Evolutionary conservation across 225 moss, liverwort and hornwort genomes (phyloP).

Genomic region (Sphagnum tenellum): DNA sequence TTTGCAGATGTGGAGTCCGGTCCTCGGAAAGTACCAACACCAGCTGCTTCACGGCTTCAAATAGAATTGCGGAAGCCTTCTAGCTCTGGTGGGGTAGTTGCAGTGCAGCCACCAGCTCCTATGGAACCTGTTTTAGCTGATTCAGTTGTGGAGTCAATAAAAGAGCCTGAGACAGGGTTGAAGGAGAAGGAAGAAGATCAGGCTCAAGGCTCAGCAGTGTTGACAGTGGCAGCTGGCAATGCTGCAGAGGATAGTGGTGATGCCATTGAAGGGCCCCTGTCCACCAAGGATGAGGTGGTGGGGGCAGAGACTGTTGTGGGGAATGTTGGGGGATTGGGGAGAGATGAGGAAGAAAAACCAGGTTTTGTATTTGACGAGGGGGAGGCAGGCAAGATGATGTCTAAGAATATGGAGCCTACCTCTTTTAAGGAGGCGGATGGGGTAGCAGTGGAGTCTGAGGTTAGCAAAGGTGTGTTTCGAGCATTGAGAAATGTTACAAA

Average conservation of each 20-base stretch:
- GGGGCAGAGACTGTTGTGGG: constrained; percentile 44
- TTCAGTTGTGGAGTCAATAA: constrained; percentile 52
- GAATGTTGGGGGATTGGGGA: constrained; percentile 47
- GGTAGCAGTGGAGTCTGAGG: constrained; percentile 99
- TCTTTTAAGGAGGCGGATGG: constrained; percentile 99
- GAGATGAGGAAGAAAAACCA: constrained; percentile 71
- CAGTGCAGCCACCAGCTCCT: constrained; percentile 41
- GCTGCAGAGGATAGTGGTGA: constrained; percentile 82
- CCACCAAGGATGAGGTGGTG: constrained; percentile 48
- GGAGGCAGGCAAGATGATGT: constrained; percentile 75
- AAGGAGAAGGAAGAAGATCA: constrained; percentile 47
- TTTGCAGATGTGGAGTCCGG: constrained; percentile 68
- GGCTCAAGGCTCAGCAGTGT: constrained; percentile 43
- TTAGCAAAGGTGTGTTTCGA: constrained; percentile 99
- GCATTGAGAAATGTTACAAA: constrained; percentile 82
- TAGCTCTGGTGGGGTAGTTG: constrained; percentile 19
- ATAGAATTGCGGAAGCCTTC: constrained; percentile 91
- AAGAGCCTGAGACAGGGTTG: constrained; percentile 24
- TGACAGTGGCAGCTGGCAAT: constrained; percentile 58
- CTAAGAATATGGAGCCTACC: constrained; percentile 96
- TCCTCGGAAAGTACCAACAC: constrained; percentile 57
- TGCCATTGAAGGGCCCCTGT: constrained; percentile 78
- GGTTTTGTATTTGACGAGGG: constrained; percentile 93
- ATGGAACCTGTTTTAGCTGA: constrained; percentile 37
- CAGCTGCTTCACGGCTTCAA: constrained; percentile 75